phyloP scores from a whole-genome alignment of 192 early-diverging fungal species.

The Diversispora epigaea region DNA sequence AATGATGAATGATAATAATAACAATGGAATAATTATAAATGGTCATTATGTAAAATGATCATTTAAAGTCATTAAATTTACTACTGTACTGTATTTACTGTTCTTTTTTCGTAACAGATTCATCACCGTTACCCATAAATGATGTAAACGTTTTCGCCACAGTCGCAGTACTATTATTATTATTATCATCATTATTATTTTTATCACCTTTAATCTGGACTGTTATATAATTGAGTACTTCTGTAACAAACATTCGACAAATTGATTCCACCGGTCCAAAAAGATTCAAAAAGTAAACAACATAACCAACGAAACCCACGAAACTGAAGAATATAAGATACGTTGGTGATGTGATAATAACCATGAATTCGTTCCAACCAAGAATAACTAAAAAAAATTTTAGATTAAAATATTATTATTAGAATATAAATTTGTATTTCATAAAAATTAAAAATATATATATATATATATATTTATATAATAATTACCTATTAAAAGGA shows the following conservation, averaged over 20 bases:
- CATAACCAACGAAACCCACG: conserved; percentile 56
- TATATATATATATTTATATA: neutral
- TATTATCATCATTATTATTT: no score
- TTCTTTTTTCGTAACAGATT: no score
- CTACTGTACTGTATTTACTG: no score
- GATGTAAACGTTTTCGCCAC: no score
- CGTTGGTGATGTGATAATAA: conserved; percentile 80
- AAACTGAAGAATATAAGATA: conserved; percentile 70
- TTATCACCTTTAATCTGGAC: neutral
- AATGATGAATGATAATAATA: no score
- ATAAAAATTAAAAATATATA: neutral
- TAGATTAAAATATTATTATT: neutral
- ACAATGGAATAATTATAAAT: no score
- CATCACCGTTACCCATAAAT: no score
- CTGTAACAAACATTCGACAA: conserved; percentile 31
- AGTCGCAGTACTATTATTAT: no score
- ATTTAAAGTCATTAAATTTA: no score
- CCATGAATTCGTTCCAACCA: conserved; percentile 96
- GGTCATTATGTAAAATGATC: no score
- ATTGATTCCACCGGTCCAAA: conserved; percentile 61
- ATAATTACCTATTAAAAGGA: conserved; percentile 49
- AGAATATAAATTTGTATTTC: neutral
- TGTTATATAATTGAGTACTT: neutral
- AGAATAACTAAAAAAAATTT: conserved; percentile 59
- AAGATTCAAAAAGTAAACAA: conserved; percentile 65